Base-by-base conservation (phyloP, 345 rosid genomes). In the Gossypium thurberi region DNA sequence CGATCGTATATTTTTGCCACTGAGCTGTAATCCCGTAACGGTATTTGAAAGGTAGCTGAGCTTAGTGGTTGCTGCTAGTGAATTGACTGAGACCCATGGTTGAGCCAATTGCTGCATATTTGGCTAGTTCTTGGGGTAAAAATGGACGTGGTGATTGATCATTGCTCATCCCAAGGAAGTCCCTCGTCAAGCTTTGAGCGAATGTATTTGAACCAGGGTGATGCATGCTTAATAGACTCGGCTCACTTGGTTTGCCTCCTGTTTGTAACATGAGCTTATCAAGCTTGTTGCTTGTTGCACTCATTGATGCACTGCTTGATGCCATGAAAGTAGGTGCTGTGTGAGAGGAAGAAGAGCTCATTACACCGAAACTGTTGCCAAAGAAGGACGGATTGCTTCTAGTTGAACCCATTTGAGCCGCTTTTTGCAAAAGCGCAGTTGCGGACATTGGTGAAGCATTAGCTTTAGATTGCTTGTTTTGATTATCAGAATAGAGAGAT, bases 361-460 rank as follows among this genome's bases (percentile, higher is more conserved):
- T 83, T 10, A 89, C 69, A 46, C 89, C 86, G 59, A 82, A 78
- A 69, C 76, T 71, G 25, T 69, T 83, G 51, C 80, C 84, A 23
- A 86, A 79, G 62, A 86, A 73, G 28, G 89, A 78, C 1, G 86
- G 85, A 57, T 84, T 89, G 89, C 90, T 87, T 82, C 92, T 84
- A 37, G 93, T 85, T 33, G 97, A 92, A 4, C 98, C 98, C 82
- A 94, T 92, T 73, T 90, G 98, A 8, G 98, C 98, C 33, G 97
- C 98, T 70, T 94, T 94, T 65, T 91, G 98, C 43, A 94, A 82
- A 28, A 94, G 97, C 2, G 97, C 97, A 0, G 98, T 94, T 10
- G 98, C 97, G 0, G 97, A 94, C 94, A 91, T 87, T 25, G 93
- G 89, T 12, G 87, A 74, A 11, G 74, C 71, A 60, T 87, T 71